Evolutionary conservation across 1,284 basidiomycete genomes (phyloP).

Genomic region (Microbotryum silenes-acaulis): DNA sequence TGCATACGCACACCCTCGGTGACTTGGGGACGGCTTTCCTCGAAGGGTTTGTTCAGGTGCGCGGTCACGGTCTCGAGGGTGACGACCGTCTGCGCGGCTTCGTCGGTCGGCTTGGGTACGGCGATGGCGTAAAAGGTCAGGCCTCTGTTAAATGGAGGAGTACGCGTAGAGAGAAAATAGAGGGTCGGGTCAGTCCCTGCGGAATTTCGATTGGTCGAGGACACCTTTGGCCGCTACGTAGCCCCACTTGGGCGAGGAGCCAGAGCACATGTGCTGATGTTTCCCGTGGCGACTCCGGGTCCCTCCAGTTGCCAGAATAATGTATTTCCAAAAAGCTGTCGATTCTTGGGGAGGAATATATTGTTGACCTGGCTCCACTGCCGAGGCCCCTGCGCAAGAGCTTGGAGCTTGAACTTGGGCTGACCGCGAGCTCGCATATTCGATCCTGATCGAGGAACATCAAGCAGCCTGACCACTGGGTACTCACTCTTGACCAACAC

Average conservation of each 20-base stretch:
- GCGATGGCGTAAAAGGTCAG: conserved; percentile 18
- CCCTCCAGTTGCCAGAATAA: too few relatives aligned
- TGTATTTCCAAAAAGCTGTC: too few relatives aligned
- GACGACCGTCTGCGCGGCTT: conserved; percentile 6
- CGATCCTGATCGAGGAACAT: neutral
- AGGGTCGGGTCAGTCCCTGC: neutral
- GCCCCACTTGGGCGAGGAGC: neutral
- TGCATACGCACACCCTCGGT: conserved; percentile 26
- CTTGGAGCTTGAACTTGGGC: neutral
- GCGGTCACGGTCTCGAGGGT: conserved; percentile 24
- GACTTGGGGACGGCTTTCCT: conserved; percentile 30
- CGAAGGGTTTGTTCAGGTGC: conserved; percentile 17
- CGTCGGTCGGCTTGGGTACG: conserved; percentile 1
- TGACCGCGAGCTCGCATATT: too few relatives aligned
- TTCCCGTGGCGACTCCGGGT: too few relatives aligned
- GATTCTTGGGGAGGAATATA: too few relatives aligned
- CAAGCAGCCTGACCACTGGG: neutral
- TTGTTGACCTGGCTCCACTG: too few relatives aligned
- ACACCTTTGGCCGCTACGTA: neutral
- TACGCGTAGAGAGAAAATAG: neutral
- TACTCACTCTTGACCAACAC: neutral
- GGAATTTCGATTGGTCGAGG: neutral
- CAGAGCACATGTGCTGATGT: too few relatives aligned
- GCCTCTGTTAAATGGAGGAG: conserved; percentile 11
- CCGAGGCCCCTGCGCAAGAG: too few relatives aligned